phyloP scores from a whole-genome alignment of 1,284 basidiomycete genomes.

The Marasmius sp. region DNA sequence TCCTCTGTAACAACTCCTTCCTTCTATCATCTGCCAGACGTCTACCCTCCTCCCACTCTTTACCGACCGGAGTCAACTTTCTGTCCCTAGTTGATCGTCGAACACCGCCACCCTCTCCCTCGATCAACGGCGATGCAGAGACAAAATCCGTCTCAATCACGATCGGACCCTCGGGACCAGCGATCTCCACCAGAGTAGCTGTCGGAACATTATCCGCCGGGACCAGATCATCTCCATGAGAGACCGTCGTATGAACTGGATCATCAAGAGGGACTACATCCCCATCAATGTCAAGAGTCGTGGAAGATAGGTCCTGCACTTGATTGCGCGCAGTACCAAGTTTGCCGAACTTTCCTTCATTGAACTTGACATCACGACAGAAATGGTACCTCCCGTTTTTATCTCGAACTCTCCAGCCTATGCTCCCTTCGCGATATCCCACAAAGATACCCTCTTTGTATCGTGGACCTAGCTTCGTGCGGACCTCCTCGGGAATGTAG shows the following conservation, averaged over 20 bases:
- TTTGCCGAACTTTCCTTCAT: background rate
- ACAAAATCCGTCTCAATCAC: no score
- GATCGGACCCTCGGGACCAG: no score
- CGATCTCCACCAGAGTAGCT: no score
- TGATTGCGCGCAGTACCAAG: background rate
- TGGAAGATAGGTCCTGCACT: background rate
- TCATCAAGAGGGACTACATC: background rate
- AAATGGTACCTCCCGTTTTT: background rate
- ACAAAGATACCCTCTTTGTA: background rate
- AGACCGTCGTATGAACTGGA: background rate
- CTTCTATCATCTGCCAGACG: background rate
- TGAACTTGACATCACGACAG: background rate
- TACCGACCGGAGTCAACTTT: background rate
- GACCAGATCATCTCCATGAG: slow-evolving; percentile 16
- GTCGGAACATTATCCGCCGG: background rate
- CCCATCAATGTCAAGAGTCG: background rate
- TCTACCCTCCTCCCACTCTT: background rate
- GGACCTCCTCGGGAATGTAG: background rate
- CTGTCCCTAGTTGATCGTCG: background rate
- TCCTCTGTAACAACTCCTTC: background rate
- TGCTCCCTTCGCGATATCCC: background rate
- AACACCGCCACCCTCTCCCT: no score
- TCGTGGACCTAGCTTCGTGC: background rate
- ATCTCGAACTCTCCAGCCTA: background rate
- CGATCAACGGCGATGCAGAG: no score